These are phyloP conservation scores for Lichtheimia ramosa DNA, from an alignment of 371 early-diverging fungal genomes.

Conservation along the genomic window DNA sequence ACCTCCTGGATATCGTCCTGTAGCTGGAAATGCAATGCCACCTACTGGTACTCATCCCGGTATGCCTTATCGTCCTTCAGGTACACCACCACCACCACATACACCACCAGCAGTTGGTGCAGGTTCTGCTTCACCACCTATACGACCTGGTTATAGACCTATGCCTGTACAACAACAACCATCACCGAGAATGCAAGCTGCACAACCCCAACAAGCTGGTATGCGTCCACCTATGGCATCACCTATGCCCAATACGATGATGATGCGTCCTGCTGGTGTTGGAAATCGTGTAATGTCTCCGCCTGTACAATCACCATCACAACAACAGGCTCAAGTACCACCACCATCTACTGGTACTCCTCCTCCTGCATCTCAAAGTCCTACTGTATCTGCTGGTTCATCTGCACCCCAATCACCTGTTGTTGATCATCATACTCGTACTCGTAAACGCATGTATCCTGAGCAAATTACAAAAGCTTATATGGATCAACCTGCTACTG, in stretches of 20 bases:
- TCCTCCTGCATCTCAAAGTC: conserved; percentile 9
- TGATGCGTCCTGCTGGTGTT: conserved; percentile 28
- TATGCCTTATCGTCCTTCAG: conserved; percentile 17
- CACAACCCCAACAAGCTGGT: background rate
- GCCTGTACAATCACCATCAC: conserved; percentile 1
- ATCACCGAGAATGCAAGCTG: conserved; percentile 1
- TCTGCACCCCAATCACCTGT: conserved; percentile 10
- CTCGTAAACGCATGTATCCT: conserved; percentile 61
- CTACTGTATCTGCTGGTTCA: conserved; percentile 6
- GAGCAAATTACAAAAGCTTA: conserved; percentile 52
- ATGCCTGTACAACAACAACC: background rate
- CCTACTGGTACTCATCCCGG: conserved; percentile 16
- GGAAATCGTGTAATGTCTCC: conserved; percentile 8
- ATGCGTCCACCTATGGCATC: background rate
- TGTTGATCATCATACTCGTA: conserved; percentile 26
- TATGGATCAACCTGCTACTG: conserved; percentile 26
- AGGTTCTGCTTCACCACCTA: background rate
- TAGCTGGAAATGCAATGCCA: conserved; percentile 7
- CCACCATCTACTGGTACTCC: background rate
- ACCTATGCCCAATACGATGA: conserved; percentile 19
- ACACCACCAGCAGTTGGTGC: conserved; percentile 7
- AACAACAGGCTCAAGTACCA: conserved; percentile 1
- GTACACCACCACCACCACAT: conserved; percentile 15
- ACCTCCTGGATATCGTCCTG: conserved; percentile 17
- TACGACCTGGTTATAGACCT: background rate